These are phyloP conservation scores for Chaetoceros muelleri DNA, from an alignment of 108 stramenopile species.

Conservation along the genomic window DNA sequence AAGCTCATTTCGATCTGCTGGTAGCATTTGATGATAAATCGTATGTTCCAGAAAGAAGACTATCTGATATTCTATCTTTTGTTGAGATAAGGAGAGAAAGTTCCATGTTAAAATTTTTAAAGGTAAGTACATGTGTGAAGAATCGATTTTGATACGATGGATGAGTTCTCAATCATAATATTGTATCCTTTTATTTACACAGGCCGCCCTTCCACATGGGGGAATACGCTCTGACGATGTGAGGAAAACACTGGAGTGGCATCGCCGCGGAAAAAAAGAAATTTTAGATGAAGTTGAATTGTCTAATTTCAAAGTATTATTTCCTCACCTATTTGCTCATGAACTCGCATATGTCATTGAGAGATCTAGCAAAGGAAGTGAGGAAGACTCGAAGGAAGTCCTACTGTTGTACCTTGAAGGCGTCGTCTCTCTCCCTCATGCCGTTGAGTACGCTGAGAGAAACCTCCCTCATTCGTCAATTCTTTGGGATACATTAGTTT, in stretches of 20 bases:
- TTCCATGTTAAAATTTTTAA: constrained; percentile 58
- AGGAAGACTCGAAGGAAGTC: constrained; percentile 28
- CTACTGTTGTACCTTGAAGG: constrained; percentile 61
- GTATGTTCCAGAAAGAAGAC: constrained; percentile 3
- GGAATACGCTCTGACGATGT: constrained; percentile 48
- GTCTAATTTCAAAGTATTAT: not conserved
- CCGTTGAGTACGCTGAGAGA: constrained; percentile 65
- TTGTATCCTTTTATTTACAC: not conserved
- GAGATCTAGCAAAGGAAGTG: constrained; percentile 37
- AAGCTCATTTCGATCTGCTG: constrained; percentile 53
- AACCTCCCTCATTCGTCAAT: constrained; percentile 27
- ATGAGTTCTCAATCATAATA: not conserved
- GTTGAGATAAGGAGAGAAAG: constrained; percentile 18
- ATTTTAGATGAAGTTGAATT: constrained; percentile 2
- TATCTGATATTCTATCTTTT: constrained; percentile 5
- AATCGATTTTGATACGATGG: constrained; percentile 1
- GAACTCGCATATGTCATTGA: constrained; percentile 78
- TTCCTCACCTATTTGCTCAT: constrained; percentile 44
- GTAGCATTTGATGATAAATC: constrained; percentile 39
- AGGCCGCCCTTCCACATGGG: constrained; percentile 61
- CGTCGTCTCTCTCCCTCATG: constrained; percentile 45
- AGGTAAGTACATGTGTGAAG: constrained; percentile 24
- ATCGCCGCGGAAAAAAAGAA: constrained; percentile 25
- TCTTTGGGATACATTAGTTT: constrained; percentile 61
- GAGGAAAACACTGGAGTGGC: constrained; percentile 29